Evolutionary conservation across 306 rosid species (phyloP), one percentile per base, ranked within the genome.

Genomic region (Cucumis cinereus): DNA sequence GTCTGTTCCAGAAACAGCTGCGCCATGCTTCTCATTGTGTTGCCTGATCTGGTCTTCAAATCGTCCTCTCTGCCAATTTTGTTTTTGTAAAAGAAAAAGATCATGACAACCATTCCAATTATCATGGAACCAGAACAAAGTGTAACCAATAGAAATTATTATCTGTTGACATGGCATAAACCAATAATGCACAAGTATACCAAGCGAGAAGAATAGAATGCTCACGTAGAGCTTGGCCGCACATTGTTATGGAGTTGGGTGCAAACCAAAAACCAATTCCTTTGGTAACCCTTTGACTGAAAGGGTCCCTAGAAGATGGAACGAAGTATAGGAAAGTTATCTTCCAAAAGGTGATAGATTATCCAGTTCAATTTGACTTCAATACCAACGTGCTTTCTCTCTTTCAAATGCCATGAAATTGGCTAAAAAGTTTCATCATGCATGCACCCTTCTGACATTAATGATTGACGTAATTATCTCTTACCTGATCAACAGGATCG

Each of bases 401-500:
- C 23, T 23, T 56, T 56, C 61, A 20, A 56, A 56, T 56, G 61
- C 61, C 6, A 23, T 1, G 61, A 23, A 22, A 56, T 4, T 56
- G 61, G 19, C 64, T 12, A 58, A 58, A 56, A 74, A n/a, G 40
- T 56, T 35, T 74, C 54, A 36, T 19, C 67, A 56, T 5, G 50
- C 54, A 38, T 56, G 40, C 52, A 23, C 66, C 24, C 52, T 45
- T 45, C 41, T 1, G 41, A 49, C 45, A 73, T 53, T 7, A 4
- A 16, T 40, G 15, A 73, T 30, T 47, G 36, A 49, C 28, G 17
- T 45, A 36, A 35, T 28, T 47, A 62, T 78, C 71, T 80, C 82
- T 83, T 82, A 91, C 98, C 94, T 93, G 98, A 87, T 94, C 98
- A 78, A 91, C 50, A 59, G 98, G 98, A 87, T 94, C 98, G 13